Evolutionary conservation across 805 yeast genomes (phyloP), one percentile per base, ranked within the genome.

Genomic region (Priceomyces carsonii): DNA sequence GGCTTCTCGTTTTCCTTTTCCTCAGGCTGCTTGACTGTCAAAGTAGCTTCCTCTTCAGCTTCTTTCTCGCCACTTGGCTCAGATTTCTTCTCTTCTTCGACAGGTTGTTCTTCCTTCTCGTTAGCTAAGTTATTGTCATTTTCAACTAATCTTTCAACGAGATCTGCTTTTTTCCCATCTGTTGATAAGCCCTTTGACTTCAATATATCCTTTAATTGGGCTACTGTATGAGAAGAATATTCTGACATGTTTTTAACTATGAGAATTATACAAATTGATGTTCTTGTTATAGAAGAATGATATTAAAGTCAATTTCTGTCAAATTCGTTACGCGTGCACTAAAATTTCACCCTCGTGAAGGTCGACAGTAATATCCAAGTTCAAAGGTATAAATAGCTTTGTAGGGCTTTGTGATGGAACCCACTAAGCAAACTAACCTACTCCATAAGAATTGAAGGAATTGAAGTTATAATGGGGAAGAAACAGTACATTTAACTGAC

Each of bases 131-230:
- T 29, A 12, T 55, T 57, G 48, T 81, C 90, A 20, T 72, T 59
- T 42, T 79, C 87, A 40, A 69, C 75, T 43, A 85, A 65, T 48
- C 93, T 73, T 10, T 75, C 75, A 38, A 85, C 66, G 47, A 85
- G 65, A 34, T 88, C 96, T 27, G 83, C 80, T 60, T 91, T 91
- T 48, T 86, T 80, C 15, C 98, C 98, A 25, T 75, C 75, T 5
- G 70, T 67, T 2, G 93, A 58, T 33, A 91, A 73, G 1, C 82
- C 84, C 42, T 80, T 79, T 15, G 72, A 61, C 49, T 82, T 82
- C 49, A 91, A 73, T 38, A 77, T 52, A 43, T 85, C 95, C 57
- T 86, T 90, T 59, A 91, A 73, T 66, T 89, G 95, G 13, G 82
- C 80, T 33, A 89, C 96, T 2, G 90, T 82, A 44, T 77, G 72